Evolutionary conservation across 805 yeast species (phyloP), one percentile per base, ranked within the genome.

Genomic region (Candida wancherniae): DNA sequence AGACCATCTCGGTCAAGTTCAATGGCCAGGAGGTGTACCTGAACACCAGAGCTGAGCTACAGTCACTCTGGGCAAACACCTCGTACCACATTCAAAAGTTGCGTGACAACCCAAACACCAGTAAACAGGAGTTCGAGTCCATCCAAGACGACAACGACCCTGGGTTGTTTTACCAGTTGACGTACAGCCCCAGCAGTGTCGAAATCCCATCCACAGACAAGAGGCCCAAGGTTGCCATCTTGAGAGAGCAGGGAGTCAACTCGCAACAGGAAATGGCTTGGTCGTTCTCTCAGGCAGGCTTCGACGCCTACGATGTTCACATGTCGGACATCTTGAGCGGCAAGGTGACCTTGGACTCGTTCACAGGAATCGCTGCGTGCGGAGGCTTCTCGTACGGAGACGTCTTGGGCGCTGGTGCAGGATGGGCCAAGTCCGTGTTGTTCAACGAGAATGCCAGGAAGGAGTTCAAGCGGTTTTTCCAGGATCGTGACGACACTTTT

Each of bases 381-480:
- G 98, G 98, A 61, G 98, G 98, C 10, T 92, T 92, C 70, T 86
- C 97, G 2, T 92, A 88, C 53, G 98, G 98, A 71, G 98, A 92
- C 62, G 98, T 92, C 28, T 69, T 92, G 38, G 98, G 98, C 47
- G 98, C 98, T 20, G 98, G 96, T 55, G 83, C 90, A 32, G 98
- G 98, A 36, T 92, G 98, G 98, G 98, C 98, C 36, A 87, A 86
- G 53, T 85, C 97, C 11, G 95, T 92, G 7, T 64, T 92, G 44
- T 87, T 80, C 73, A 82, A 90, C 54, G 84, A 76, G 21, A 67
- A 63, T 33, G 83, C 90, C 21, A 77, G 92, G 54, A 51, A 68
- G 16, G 88, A 85, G 63, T 92, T 92, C 58, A 61, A 66, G 43
- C 71, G 63, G 29, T 92, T 92, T 60, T 92, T 92, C 76, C 78